Evolutionary conservation across 2,329 filamentous ascomycete genomes (phyloP).

Genomic region (Phaeophleospora eucalypticola): DNA sequence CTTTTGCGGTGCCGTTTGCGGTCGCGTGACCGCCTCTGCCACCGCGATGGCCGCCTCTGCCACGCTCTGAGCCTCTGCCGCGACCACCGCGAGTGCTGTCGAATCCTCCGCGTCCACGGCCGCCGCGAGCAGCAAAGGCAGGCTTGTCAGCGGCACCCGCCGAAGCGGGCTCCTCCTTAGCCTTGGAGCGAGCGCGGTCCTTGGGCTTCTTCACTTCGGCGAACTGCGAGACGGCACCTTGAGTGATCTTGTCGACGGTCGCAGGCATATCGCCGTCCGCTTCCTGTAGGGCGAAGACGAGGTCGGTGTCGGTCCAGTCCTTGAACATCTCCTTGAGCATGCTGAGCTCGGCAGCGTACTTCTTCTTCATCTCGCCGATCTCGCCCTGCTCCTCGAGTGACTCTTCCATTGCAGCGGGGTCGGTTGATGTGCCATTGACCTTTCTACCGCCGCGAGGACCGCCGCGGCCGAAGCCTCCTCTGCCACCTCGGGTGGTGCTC

Average conservation of each 20-base stretch:
- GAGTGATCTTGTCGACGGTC: conserved; percentile 73
- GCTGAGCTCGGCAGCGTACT: conserved; percentile 73
- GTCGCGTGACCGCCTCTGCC: conserved; percentile 58
- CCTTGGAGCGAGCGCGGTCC: conserved; percentile 67
- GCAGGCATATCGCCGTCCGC: conserved; percentile 69
- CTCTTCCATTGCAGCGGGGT: conserved; percentile 59
- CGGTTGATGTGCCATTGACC: conserved; percentile 54
- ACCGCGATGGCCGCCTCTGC: conserved; percentile 51
- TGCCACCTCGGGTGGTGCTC: conserved; percentile 82
- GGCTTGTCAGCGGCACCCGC: conserved; percentile 50
- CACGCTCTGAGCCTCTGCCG: conserved; percentile 58
- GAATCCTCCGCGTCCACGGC: conserved; percentile 41
- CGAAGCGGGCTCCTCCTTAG: conserved; percentile 56
- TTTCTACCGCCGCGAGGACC: conserved; percentile 41
- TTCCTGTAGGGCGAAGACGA: conserved; percentile 89
- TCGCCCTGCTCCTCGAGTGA: conserved; percentile 79
- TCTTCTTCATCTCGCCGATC: conserved; percentile 85
- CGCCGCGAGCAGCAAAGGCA: conserved; percentile 40
- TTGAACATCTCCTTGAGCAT: conserved; percentile 90
- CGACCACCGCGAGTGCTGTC: conserved; percentile 56
- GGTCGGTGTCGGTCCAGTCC: conserved; percentile 91
- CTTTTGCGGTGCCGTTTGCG: conserved; percentile 60
- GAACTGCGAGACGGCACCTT: conserved; percentile 79
- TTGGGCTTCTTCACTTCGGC: conserved; percentile 80
- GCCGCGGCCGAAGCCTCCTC: conserved; percentile 60